phyloP scores from a whole-genome alignment of 2,329 filamentous ascomycete genomes.

The Sporothrix schenckii region DNA sequence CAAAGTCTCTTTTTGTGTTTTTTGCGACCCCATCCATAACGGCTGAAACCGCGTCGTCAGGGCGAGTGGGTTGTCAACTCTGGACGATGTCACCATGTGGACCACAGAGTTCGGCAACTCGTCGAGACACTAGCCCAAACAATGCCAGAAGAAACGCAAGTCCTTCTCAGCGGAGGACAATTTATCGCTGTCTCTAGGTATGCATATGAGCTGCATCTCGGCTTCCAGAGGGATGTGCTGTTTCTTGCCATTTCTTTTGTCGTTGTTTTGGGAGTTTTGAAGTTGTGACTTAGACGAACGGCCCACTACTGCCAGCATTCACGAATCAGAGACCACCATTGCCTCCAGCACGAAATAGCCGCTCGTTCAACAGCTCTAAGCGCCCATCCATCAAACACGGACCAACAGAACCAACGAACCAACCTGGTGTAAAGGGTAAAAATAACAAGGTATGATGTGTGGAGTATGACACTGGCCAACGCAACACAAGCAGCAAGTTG shows the following conservation, averaged over 20 bases:
- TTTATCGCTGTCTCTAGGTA: not conserved
- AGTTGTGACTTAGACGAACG: not conserved
- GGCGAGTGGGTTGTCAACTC: not conserved
- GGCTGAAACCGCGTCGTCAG: constrained; percentile 2
- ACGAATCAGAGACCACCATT: constrained; percentile 19
- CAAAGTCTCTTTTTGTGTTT: not conserved
- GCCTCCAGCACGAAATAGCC: constrained; percentile 25
- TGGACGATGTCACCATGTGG: not conserved
- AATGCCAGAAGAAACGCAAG: no score
- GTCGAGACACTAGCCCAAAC: no score
- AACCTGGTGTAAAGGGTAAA: no score
- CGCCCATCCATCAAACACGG: constrained; percentile 23
- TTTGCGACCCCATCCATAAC: not conserved
- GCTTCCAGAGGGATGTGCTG: not conserved
- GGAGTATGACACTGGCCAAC: not conserved
- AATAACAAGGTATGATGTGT: not conserved
- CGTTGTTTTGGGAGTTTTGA: not conserved
- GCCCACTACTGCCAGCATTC: not conserved
- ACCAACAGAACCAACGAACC: constrained; percentile 18
- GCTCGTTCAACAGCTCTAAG: constrained; percentile 24
- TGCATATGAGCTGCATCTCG: not conserved
- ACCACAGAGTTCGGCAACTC: no score
- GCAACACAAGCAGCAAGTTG: not conserved
- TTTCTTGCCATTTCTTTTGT: not conserved
- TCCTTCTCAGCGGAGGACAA: no score